Evolutionary conservation across 345 rosid genomes (phyloP).

Genomic region (Eucalyptus cladocalyx): DNA sequence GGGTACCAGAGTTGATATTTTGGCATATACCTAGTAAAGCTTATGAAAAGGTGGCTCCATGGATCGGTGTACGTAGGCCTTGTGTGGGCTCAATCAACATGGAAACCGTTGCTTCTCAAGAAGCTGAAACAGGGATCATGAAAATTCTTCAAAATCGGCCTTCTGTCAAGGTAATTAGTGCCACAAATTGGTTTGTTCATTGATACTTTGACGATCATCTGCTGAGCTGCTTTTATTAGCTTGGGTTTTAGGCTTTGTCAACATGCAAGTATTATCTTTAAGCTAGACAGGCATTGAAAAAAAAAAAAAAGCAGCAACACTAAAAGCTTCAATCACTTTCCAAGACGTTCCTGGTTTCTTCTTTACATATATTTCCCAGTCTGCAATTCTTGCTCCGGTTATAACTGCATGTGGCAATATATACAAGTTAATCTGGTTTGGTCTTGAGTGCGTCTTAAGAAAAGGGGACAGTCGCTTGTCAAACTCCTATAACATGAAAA

Average conservation of each 20-base stretch:
- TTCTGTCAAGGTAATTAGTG: conserved; percentile 60
- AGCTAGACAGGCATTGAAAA: neutral
- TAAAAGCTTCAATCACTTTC: neutral
- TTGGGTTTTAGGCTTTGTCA: neutral
- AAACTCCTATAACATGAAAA: neutral
- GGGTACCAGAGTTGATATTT: conserved; percentile 78
- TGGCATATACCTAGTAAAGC: conserved; percentile 94
- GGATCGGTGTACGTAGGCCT: conserved; percentile 34
- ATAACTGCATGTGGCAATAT: neutral
- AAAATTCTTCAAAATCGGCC: conserved; percentile 34
- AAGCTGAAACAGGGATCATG: conserved; percentile 69
- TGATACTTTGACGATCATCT: neutral
- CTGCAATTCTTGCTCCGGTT: neutral
- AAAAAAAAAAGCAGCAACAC: neutral
- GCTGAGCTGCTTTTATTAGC: neutral
- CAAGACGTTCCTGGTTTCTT: neutral
- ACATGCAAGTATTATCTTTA: neutral
- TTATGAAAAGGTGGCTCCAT: conserved; percentile 64
- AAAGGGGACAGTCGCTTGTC: neutral
- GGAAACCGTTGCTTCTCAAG: conserved; percentile 74
- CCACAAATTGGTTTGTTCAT: neutral
- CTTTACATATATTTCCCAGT: neutral
- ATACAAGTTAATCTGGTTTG: neutral
- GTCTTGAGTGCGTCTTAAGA: neutral
- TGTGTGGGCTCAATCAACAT: conserved; percentile 83